Evolutionary conservation across 805 yeast species (phyloP).

Genomic region (Torulaspora microellipsoides): DNA sequence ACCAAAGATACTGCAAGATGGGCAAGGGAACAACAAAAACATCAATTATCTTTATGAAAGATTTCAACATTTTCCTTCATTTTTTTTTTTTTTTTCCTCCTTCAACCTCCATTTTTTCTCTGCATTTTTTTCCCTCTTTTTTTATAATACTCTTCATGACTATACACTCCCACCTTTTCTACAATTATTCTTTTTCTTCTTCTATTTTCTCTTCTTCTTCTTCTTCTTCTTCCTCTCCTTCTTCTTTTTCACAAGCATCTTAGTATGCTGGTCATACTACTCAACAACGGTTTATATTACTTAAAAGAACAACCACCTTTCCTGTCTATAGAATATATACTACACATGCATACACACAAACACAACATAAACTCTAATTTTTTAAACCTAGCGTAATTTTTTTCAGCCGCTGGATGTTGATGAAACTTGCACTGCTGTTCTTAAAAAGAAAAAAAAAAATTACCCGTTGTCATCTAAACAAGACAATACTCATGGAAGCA

Average conservation of each 20-base stretch:
- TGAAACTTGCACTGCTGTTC: no score
- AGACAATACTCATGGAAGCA: not conserved
- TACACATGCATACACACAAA: no score
- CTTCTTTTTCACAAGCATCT: conserved; percentile 7
- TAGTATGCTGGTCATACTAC: conserved; percentile 11
- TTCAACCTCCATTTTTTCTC: conserved; percentile 9
- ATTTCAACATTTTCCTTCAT: conserved; percentile 3
- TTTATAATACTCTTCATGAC: conserved; percentile 8
- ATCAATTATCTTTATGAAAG: conserved; percentile 26
- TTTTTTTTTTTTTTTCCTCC: conserved; percentile 7
- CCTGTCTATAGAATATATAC: not conserved
- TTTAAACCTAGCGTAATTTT: no score
- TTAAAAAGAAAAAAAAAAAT: no score
- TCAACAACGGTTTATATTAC: not conserved
- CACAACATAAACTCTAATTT: no score
- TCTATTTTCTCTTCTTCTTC: conserved; percentile 10
- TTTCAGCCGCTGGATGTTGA: no score
- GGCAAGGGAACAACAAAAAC: conserved; percentile 74
- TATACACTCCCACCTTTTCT: conserved; percentile 6
- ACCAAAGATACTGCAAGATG: conserved; percentile 94
- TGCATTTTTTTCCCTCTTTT: conserved; percentile 12
- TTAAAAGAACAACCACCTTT: not conserved
- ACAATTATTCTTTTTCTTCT: conserved; percentile 9
- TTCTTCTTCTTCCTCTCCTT: conserved; percentile 9
- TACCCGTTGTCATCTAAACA: no score